phyloP scores from a whole-genome alignment of 352 stramenopile genomes.

The Phytophthora parvispora region DNA sequence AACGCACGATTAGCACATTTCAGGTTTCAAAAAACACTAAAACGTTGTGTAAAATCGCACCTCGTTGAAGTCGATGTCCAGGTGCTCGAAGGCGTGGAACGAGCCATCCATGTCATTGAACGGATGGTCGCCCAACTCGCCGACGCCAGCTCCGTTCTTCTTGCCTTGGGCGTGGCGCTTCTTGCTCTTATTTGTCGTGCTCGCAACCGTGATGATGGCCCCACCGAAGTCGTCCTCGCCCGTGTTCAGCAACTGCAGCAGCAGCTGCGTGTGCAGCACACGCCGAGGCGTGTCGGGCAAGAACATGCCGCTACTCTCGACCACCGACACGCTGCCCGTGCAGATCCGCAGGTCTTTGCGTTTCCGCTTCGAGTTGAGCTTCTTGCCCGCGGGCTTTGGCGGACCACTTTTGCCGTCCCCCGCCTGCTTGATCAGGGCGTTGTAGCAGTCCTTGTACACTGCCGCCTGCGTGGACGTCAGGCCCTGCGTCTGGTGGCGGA shows the following conservation, averaged over 20 bases:
- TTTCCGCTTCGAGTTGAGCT: slow-evolving; percentile 80
- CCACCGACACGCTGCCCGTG: slow-evolving; percentile 43
- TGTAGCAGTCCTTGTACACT: slow-evolving; percentile 86
- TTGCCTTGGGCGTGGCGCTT: slow-evolving; percentile 53
- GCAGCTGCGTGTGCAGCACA: slow-evolving; percentile 81
- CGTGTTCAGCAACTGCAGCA: slow-evolving; percentile 80
- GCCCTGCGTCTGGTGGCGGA: slow-evolving; percentile 49
- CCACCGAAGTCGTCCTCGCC: slow-evolving; percentile 48
- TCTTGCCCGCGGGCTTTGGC: slow-evolving; percentile 54
- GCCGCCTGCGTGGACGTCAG: slow-evolving; percentile 70
- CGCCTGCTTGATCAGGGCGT: slow-evolving; percentile 69
- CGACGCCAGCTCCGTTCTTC: slow-evolving; percentile 20
- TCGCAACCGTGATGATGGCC: slow-evolving; percentile 37
- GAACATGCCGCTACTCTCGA: slow-evolving; percentile 74
- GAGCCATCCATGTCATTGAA: slow-evolving; percentile 73
- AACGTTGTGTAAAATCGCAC: slow-evolving; percentile 30
- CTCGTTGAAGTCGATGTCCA: slow-evolving; percentile 92
- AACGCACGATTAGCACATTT: slow-evolving; percentile 11
- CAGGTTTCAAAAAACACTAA: not conserved
- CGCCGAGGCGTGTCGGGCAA: slow-evolving; percentile 80
- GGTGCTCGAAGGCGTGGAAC: slow-evolving; percentile 82
- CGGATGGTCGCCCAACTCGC: slow-evolving; percentile 27
- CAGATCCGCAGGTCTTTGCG: slow-evolving; percentile 88
- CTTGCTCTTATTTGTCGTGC: slow-evolving; percentile 66
- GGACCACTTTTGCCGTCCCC: slow-evolving; percentile 37